Percentiles rank a stretch among this genome's conserved stretches.
Evolutionary conservation across 1,284 basidiomycete species (phyloP).

Genomic region (Polyporus tsugae): DNA sequence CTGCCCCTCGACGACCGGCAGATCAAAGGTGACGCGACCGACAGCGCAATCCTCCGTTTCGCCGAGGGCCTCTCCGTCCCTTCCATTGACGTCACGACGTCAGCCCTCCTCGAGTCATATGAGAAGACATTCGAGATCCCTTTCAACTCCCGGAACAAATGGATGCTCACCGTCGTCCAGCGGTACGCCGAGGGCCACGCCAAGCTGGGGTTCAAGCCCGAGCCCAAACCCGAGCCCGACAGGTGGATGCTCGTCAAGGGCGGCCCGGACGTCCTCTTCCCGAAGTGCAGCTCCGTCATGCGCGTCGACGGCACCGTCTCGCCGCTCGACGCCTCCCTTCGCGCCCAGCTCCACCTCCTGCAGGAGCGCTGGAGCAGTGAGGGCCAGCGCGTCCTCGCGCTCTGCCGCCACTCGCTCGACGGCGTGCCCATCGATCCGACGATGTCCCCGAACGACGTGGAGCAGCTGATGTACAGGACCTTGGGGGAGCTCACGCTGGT

Average conservation of each 20-base stretch:
- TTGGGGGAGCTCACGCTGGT: constrained; percentile 61
- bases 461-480: constrained; percentile 48
- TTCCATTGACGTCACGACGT: constrained; percentile 33
- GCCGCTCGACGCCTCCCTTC: constrained; percentile 43
- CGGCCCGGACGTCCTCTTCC: constrained; percentile 66
- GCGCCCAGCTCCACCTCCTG: constrained; percentile 43
- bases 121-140: constrained; percentile 53
- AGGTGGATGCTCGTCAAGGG: constrained; percentile 60
- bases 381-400: constrained; percentile 69
- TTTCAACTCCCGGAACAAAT: constrained; percentile 76
- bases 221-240: constrained; percentile 26
- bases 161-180: constrained; percentile 59
- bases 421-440: constrained; percentile 37
- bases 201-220: constrained; percentile 15
- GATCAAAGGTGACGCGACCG: constrained; percentile 71
- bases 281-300: constrained; percentile 52
- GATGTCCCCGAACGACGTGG: constrained; percentile 46
- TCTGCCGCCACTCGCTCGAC: constrained; percentile 47
- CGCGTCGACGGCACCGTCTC: constrained; percentile 46
- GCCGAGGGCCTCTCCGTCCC: constrained; percentile 53
- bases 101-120: constrained; percentile 38
- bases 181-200: constrained; percentile 21
- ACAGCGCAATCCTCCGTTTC: constrained; percentile 69
- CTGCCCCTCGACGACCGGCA: constrained; percentile 51
- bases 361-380: constrained; percentile 63